phyloP scores from a whole-genome alignment of 352 stramenopile species.

The Thalassiosira hispida region DNA sequence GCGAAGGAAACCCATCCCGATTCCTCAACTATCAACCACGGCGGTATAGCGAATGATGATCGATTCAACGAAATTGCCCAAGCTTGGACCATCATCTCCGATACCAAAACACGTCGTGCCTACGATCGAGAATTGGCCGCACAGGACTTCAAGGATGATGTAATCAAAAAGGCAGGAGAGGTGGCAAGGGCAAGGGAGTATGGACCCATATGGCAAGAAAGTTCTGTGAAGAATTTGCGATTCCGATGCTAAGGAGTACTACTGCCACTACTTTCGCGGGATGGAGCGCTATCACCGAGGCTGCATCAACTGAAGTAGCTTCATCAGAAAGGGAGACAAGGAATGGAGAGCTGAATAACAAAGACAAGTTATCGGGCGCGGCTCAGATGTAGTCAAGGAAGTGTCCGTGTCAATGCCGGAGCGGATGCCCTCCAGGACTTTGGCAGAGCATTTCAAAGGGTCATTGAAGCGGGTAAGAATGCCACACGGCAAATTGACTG shows the following conservation, averaged over 20 bases:
- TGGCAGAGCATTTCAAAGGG: constrained; percentile 41
- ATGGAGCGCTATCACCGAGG: constrained; percentile 23
- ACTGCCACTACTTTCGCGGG: constrained; percentile 43
- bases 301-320: background rate
- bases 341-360: background rate
- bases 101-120: constrained; percentile 21
- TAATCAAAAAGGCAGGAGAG: constrained; percentile 25
- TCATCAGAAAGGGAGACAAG: background rate
- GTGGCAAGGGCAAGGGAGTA: constrained; percentile 46
- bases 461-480: constrained; percentile 51
- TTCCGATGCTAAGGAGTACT: constrained; percentile 44
- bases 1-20: constrained; percentile 49
- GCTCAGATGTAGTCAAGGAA: constrained; percentile 8
- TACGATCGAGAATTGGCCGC: constrained; percentile 58
- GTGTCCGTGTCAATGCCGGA: constrained; percentile 1
- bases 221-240: constrained; percentile 53
- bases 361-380: background rate
- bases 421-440: constrained; percentile 23
- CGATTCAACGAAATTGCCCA: constrained; percentile 49
- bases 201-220: constrained; percentile 24
- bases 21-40: constrained; percentile 13
- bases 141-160: constrained; percentile 37
- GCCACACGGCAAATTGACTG: constrained; percentile 51
- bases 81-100: constrained; percentile 43
- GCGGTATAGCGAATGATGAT: background rate